Percentiles rank a stretch among this genome's conserved stretches.
phyloP scores from a whole-genome alignment of 371 early-diverging fungal species.

The Actinomucor elegans region DNA sequence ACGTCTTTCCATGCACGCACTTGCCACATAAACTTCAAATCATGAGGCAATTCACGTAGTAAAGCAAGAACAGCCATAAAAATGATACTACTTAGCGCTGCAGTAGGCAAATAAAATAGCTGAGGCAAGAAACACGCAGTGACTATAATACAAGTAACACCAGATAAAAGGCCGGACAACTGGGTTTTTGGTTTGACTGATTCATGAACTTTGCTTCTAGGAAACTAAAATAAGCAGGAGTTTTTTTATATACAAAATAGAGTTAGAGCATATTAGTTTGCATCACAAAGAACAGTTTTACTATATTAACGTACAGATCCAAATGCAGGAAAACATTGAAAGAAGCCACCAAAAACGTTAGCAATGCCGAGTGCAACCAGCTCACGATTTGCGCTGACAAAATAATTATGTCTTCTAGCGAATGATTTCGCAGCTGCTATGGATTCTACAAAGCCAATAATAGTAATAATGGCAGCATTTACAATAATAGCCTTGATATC shows the following conservation, averaged over 20 bases:
- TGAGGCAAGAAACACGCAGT: conserved; percentile 68
- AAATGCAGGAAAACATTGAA: conserved; percentile 81
- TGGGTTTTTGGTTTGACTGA: conserved; percentile 82
- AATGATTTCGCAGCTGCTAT: conserved; percentile 85
- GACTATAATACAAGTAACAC: conserved; percentile 63
- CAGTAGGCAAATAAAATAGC: conserved; percentile 81
- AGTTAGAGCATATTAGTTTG: neutral
- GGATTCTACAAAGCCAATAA: conserved; percentile 91
- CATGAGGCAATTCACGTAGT: conserved; percentile 74
- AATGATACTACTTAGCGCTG: conserved; percentile 80
- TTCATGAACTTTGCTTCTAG: conserved; percentile 83
- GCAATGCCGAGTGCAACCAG: conserved; percentile 87
- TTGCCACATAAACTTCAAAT: conserved; percentile 72
- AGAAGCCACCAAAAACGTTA: conserved; percentile 75
- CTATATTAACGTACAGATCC: conserved; percentile 63
- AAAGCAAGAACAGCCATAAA: conserved; percentile 77
- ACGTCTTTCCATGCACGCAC: conserved; percentile 85
- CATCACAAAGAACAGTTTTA: too few species aligned
- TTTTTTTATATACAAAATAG: too few species aligned
- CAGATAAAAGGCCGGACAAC: conserved; percentile 78
- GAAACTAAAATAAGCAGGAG: conserved; percentile 45
- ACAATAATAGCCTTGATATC: conserved; percentile 51
- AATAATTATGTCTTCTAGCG: conserved; percentile 79
- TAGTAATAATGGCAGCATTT: conserved; percentile 71
- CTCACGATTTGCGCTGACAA: conserved; percentile 88